phyloP scores from a whole-genome alignment of 257 asterid genomes.

The Jacaranda copaia region DNA sequence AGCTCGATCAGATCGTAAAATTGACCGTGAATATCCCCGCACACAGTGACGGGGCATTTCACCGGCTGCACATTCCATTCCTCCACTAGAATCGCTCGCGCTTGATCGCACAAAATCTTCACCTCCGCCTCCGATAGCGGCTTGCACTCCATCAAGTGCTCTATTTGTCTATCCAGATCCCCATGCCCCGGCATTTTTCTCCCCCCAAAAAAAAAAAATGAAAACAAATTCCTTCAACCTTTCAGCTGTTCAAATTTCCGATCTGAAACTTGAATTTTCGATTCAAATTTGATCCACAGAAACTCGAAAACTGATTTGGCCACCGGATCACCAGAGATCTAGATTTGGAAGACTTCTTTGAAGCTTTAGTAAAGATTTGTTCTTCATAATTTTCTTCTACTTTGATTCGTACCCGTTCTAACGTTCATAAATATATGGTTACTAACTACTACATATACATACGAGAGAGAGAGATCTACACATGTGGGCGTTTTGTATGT shows the following conservation, averaged over 20 bases:
- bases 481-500: slow-evolving; percentile 30
- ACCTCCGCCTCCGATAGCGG: slow-evolving; percentile 83
- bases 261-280: slow-evolving; percentile 43
- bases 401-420: slow-evolving; percentile 38
- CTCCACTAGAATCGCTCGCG: slow-evolving; percentile 83
- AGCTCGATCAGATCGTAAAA: slow-evolving; percentile 93
- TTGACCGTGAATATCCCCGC: slow-evolving; percentile 94
- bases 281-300: slow-evolving; percentile 13
- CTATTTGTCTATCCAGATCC: slow-evolving; percentile 92
- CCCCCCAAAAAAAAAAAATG: not conserved
- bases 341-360: slow-evolving; percentile 31
- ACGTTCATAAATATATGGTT: too few species aligned
- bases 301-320: not conserved
- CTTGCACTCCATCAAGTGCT: slow-evolving; percentile 94
- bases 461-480: slow-evolving; percentile 36
- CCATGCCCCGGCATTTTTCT: slow-evolving; percentile 79
- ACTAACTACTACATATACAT: slow-evolving; percentile 25
- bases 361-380: slow-evolving; percentile 1
- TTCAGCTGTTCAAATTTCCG: slow-evolving; percentile 41
- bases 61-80: slow-evolving; percentile 98
- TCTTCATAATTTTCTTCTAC: slow-evolving; percentile 35
- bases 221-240: slow-evolving; percentile 24
- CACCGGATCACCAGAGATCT: slow-evolving; percentile 50
- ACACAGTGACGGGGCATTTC: slow-evolving; percentile 92
- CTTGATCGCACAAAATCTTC: slow-evolving; percentile 81